Conservation (phyloP, 495 filamentous ascomycete genomes). For the Penicillium argentinense region DNA sequence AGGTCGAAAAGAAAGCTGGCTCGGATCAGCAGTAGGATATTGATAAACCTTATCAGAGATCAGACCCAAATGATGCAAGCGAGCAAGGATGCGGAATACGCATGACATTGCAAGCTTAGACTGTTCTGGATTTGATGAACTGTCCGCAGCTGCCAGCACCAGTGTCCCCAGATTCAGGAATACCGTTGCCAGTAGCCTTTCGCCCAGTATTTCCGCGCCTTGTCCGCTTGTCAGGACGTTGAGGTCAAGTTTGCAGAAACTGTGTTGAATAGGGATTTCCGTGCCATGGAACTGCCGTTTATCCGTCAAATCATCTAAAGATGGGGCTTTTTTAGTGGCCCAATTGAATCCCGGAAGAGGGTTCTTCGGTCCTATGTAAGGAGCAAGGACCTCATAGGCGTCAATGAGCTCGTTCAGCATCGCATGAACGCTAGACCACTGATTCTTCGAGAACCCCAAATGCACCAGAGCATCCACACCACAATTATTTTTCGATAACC, state of each 20-base stretch:
- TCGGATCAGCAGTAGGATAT: constrained; percentile 31
- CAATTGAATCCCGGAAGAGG: constrained; percentile 25
- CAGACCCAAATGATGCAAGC: constrained; percentile 56
- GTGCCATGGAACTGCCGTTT: too few species aligned
- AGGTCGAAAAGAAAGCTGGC: constrained; percentile 48
- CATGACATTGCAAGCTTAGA: constrained; percentile 53
- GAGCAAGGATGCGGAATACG: constrained; percentile 58
- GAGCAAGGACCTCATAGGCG: constrained; percentile 22
- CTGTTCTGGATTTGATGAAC: constrained; percentile 29
- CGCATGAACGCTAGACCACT: constrained; percentile 44
- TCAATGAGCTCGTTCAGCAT: constrained; percentile 43
- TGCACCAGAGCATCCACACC: constrained; percentile 39
- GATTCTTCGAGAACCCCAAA: constrained; percentile 41
- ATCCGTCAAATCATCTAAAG: constrained; percentile 21
- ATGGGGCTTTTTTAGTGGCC: constrained; percentile 12
- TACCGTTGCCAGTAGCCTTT: constrained; percentile 26
- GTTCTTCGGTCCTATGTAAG: constrained; percentile 17
- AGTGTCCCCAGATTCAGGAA: constrained; percentile 51
- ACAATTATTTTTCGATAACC: constrained; percentile 22
- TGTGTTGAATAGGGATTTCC: too few species aligned
- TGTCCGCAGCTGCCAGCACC: constrained; percentile 52
- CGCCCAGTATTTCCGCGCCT: constrained; percentile 20
- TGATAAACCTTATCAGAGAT: constrained; percentile 61
- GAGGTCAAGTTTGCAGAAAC: neutral
- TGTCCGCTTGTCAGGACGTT: constrained; percentile 2